Base-by-base conservation (phyloP, 139 green algal species). In the Pleodorina starrii region DNA sequence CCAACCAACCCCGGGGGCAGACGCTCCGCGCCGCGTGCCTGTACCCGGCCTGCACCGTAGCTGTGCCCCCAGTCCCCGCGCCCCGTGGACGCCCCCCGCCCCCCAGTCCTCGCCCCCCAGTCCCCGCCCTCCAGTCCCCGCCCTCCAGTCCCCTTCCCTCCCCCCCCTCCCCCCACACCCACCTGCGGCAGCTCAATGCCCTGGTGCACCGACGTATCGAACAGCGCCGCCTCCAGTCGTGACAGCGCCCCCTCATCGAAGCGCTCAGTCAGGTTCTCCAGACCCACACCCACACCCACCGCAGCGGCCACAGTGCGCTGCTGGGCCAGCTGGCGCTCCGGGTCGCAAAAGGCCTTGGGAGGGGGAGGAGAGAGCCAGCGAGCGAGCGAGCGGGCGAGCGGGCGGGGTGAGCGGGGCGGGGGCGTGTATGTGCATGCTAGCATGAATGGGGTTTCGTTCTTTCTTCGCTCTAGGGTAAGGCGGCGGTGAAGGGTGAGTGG, bases 221-320 rank as follows among this genome's bases (percentile, higher is more conserved):
- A 92, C 46, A 93, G 74, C 71, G 68, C 43, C 4, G 68, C 44
- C 86, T 94, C 92, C 48, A 96, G 85, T 27, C 90, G 86, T 2
- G 16, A 38, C 40, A 96, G 84, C 5, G 86, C 91, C 1, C 63
- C 63, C 43, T 91, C 89, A 51, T 95, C 93, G 86, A 94, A 95
- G 38, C 91, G 83, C 75, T 71, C 11, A 40, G 48, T 42, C 3
- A 10, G 25, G 63, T 92, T 96, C 74, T 90, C 86, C 44, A 95
- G 42, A 2, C 78, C 85, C 35, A 95, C 90, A 7, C 90, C 91
- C 76, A 95, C 84, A 1, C 81, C 86, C 66, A 93, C 83, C 2
- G 93, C 89, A 0, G 93, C 91, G 1, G 93, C 93, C n/a, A 86
- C 87, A 0, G 90, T 92, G 54, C 91, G 87, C 84, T 93, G 88